phyloP scores from a whole-genome alignment of 78 protist species.

The slime mould (Dictyostelium discoideum) region DNA sequence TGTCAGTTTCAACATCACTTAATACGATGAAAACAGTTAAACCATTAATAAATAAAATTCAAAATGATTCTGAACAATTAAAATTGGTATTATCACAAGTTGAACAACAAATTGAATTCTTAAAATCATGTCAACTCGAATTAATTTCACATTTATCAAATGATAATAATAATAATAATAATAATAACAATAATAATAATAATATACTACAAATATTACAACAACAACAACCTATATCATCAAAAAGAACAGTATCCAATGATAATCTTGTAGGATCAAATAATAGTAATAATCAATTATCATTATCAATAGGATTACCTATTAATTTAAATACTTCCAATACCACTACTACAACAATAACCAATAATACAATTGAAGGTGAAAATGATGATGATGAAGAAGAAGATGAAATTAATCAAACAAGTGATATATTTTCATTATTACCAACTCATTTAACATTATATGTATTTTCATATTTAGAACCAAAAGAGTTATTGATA shows the following conservation, averaged over 20 bases:
- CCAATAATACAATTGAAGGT: neutral
- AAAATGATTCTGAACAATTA: conserved; percentile 31
- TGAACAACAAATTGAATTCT: conserved; percentile 5
- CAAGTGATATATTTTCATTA: conserved; percentile 19
- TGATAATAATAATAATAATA: neutral
- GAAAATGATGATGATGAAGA: conserved; percentile 18
- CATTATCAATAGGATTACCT: neutral
- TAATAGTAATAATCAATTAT: neutral
- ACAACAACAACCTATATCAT: neutral
- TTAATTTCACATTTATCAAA: neutral
- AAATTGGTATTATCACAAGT: neutral
- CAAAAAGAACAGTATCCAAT: neutral
- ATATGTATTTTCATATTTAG: conserved; percentile 30
- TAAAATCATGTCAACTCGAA: conserved; percentile 38
- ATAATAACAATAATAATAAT: neutral
- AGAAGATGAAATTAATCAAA: neutral
- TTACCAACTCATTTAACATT: conserved; percentile 56
- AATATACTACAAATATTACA: neutral
- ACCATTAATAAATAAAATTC: neutral
- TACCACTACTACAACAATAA: neutral
- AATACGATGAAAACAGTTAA: neutral
- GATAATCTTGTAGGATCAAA: neutral
- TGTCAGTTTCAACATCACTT: neutral
- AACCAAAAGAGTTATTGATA: conserved; percentile 20
- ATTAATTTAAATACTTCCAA: neutral